Evolutionary conservation across 2,329 filamentous ascomycete species (phyloP), one percentile per base, ranked within the genome.

Genomic region (Diaporthe ampelina): DNA sequence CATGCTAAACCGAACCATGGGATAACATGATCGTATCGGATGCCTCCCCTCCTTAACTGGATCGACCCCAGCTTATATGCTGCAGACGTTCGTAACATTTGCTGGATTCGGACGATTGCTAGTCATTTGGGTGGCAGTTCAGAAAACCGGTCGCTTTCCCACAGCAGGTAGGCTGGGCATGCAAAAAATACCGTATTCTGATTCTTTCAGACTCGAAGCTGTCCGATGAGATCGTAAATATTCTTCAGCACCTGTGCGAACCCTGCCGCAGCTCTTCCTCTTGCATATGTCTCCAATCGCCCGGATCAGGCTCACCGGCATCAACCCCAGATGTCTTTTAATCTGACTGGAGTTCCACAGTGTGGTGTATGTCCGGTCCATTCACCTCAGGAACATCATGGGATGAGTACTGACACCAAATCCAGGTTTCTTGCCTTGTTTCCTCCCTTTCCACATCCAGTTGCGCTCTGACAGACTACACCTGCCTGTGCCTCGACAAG

Each of bases 281-380:
- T 50, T 40, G 29, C 63, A n/a, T 24, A 50, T 54, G 29, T 48
- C 29, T 67, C n/a, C n/a, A 19, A 19, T 17, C 35, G 10, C 21
- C 21, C 10, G 61, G 43, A 48, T 4, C 11, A 37, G 32, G 26
- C 21, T 26, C 32, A 35, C 45, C 45, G 29, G 19, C 45, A 15
- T 52, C 21, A 48, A 67, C 45, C 45, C 45, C 63, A 52, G 63
- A 67, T 67, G 63, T 67, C 63, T n/a, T 67, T 67, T 67, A 67
- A 67, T 52, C 45, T 67, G 43, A 67, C 63, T 6, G 63, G 63
- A 52, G 45, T 67, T 40, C 63, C 63, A 67, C 63, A 67, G n/a
- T 67, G 63, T 67, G 63, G 63, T 15, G 63, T 67, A 54, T 7
- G 63, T 67, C 17, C 29, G 15, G 13, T n/a, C 6, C 11, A 35